Percentiles rank a stretch among this genome's conserved stretches.
Evolutionary conservation across 2,329 filamentous ascomycete species (phyloP).

Genomic region (Penicillium glabrum): DNA sequence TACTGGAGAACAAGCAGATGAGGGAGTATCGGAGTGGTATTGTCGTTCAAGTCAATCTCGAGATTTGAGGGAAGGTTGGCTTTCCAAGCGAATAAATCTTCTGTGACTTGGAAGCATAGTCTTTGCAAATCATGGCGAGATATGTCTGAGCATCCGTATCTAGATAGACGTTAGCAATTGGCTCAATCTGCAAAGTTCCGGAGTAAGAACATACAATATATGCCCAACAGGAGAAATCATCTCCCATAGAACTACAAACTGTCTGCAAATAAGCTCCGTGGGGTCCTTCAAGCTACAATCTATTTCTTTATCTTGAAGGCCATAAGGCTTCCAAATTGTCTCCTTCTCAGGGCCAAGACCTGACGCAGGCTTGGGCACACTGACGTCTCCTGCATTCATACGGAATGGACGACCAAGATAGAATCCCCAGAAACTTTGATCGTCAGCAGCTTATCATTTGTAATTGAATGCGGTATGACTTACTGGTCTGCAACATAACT

Average conservation of each 20-base stretch:
- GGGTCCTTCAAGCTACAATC: constrained; percentile 28
- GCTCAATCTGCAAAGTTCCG: neutral
- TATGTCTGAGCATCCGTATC: constrained; percentile 39
- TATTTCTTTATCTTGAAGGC: constrained; percentile 17
- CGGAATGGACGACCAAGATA: constrained; percentile 46
- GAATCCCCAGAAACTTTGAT: constrained; percentile 42
- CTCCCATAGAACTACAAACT: constrained; percentile 45
- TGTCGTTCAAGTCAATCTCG: constrained; percentile 36
- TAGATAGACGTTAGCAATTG: constrained; percentile 9
- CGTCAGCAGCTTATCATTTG: neutral
- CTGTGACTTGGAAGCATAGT: constrained; percentile 35
- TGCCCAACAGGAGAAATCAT: constrained; percentile 45
- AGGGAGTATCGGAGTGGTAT: constrained; percentile 34
- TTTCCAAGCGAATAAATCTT: constrained; percentile 44
- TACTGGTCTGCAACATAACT: constrained; percentile 44
- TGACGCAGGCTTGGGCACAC: constrained; percentile 40
- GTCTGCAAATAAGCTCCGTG: constrained; percentile 36
- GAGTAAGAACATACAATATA: constrained; percentile 33
- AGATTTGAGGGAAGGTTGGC: constrained; percentile 39
- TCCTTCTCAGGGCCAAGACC: constrained; percentile 25
- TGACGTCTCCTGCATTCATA: constrained; percentile 42
- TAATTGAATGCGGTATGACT: constrained; percentile 7
- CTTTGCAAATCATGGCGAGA: constrained; percentile 39
- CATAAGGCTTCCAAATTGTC: constrained; percentile 34
- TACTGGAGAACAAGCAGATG: constrained; percentile 46